Evolutionary conservation across 1,284 basidiomycete genomes (phyloP), one percentile per base, ranked within the genome.

Genomic region (Ganoderma sp.): DNA sequence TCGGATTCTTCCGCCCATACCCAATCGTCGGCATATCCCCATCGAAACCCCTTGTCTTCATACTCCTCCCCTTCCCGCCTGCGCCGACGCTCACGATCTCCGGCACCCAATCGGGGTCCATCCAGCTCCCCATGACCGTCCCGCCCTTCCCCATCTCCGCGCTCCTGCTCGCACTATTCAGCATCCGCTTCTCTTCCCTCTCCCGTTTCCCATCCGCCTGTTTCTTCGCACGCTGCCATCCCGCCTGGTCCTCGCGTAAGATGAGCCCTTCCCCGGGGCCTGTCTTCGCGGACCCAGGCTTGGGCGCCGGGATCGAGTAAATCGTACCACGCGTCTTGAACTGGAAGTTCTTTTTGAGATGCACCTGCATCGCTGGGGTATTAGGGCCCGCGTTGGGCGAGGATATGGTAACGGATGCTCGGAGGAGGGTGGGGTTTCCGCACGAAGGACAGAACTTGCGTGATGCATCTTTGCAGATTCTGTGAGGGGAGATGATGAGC

Each of bases 361-460:
- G 96, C 10, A 98, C 86, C 79, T 91, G 88, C 81, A 95, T 90
- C 19, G 82, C 86, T 22, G 88, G 92, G 15, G 87, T 82, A 68
- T 87, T 84, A 9, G 84, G 77, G 32, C 86, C 80, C 14, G 91
- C 86, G 54, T 81, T 83, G 0, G 91, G 87, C 1, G 90, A 87
- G 42, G 90, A 87, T 64, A 97, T 87, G 1, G 96, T 95, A 50
- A 99, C 95, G 2, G 96, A 97, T 2, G 95, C 92, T 69, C 97
- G 92, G 64, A 98, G 82, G 37, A 99, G 86, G 0, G 98, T 94
- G 0, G 96, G 87, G 76, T 97, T 97, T 52, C 98, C 98, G 79
- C 98, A 99, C 10, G 95, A 94, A 1, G 98, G 97, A 78, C 98
- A 99, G 84, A 99, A 99, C 75, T 96, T 96, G 79, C 96, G 96